A percentile compares a stretch with the other conserved stretches of the same genome.
Evolutionary conservation across 2,329 filamentous ascomycete genomes (phyloP).

Genomic region (Exserohilum turcica): DNA sequence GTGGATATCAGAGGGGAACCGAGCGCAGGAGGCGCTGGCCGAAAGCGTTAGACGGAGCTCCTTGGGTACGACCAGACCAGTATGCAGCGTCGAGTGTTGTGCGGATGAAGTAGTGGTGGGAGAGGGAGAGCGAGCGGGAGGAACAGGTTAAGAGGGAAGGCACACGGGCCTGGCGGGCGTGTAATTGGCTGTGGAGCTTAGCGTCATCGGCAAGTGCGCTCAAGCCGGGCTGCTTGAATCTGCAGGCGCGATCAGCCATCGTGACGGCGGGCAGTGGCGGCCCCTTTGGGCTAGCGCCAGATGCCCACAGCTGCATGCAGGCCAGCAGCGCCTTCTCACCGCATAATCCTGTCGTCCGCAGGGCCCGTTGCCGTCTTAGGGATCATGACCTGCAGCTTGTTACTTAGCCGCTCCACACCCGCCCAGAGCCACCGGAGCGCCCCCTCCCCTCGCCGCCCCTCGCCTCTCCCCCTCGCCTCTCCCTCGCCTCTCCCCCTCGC

Average conservation of each 20-base stretch:
- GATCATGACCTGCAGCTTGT: slow-evolving; percentile 19
- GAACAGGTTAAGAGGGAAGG: slow-evolving; percentile 32
- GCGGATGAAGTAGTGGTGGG: slow-evolving; percentile 34
- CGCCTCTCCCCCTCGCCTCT: too few relatives aligned
- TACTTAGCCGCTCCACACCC: slow-evolving; percentile 9
- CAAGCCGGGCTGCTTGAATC: slow-evolving; percentile 18
- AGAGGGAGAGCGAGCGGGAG: slow-evolving; percentile 33
- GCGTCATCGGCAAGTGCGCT: slow-evolving; percentile 27
- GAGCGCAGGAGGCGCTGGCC: slow-evolving; percentile 51
- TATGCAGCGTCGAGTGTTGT: slow-evolving; percentile 26
- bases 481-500: too few relatives aligned
- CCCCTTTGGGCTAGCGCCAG: slow-evolving; percentile 6
- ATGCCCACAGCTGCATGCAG: slow-evolving; percentile 14
- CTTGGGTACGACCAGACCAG: slow-evolving; percentile 46
- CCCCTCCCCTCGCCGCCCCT: not conserved
- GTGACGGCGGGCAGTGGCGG: slow-evolving; percentile 6
- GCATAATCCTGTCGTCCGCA: slow-evolving; percentile 19
- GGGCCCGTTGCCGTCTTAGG: slow-evolving; percentile 10
- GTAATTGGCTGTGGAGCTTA: slow-evolving; percentile 27
- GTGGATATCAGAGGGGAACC: slow-evolving; percentile 38
- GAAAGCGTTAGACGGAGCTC: slow-evolving; percentile 45
- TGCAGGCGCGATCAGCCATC: slow-evolving; percentile 26
- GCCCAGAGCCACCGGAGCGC: not conserved
- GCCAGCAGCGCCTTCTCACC: slow-evolving; percentile 22
- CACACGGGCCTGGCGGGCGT: slow-evolving; percentile 19